A percentile compares a stretch with the other conserved stretches of the same genome.
Conservation (phyloP, 2,329 filamentous ascomycete genomes). For the Grosmannia huntii region DNA sequence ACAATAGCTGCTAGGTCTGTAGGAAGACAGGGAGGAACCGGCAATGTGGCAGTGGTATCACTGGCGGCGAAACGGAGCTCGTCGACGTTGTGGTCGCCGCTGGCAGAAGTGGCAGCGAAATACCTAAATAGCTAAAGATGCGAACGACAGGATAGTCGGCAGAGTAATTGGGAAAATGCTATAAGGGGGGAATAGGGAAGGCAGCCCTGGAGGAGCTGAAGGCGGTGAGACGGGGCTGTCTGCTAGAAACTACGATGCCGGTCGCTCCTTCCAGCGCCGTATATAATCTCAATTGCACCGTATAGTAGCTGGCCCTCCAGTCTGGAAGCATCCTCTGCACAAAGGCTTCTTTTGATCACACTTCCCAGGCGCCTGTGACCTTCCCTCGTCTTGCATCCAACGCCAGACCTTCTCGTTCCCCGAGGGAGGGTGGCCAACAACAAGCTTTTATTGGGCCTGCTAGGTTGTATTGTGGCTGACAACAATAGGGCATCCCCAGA, state of each 20-base stretch:
- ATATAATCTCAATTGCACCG: background rate
- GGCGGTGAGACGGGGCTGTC: conserved; percentile 1
- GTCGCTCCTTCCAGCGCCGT: background rate
- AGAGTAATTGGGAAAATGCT: background rate
- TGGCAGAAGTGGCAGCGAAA: background rate
- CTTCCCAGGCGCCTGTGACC: background rate
- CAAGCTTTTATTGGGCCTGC: background rate
- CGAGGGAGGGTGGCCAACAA: background rate
- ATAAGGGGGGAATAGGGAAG: background rate
- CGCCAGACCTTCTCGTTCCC: background rate
- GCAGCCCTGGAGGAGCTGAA: background rate
- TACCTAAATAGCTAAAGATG: background rate
- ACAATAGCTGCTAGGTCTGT: background rate
- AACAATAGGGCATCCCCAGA: background rate
- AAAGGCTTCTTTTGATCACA: background rate
- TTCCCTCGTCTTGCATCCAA: background rate
- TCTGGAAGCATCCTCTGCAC: background rate
- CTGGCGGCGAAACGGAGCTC: background rate
- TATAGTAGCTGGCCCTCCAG: background rate
- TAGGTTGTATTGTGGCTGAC: background rate
- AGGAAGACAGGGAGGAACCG: background rate
- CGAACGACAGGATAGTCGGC: background rate
- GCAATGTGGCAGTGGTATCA: background rate
- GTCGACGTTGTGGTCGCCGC: background rate
- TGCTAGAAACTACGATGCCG: background rate